Evolutionary conservation across 352 stramenopile genomes (phyloP).

Genomic region (Plasmopara halstedii): DNA sequence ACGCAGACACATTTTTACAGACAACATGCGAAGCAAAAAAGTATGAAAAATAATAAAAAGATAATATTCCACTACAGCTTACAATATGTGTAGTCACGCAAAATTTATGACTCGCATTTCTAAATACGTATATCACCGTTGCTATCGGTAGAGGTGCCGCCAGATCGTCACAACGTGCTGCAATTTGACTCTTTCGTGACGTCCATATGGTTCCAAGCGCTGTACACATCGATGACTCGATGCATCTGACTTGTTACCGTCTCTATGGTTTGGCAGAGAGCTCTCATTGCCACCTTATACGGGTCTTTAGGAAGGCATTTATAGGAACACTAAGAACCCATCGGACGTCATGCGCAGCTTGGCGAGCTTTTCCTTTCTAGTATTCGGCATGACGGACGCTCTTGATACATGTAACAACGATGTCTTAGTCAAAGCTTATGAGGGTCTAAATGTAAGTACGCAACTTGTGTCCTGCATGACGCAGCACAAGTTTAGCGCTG

Average conservation of each 20-base stretch:
- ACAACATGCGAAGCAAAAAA: no score
- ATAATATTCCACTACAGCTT: no score
- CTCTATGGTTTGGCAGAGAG: background rate
- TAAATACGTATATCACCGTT: no score
- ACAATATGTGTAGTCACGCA: no score
- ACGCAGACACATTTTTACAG: no score
- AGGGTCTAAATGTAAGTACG: constrained; percentile 38
- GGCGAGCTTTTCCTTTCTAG: constrained; percentile 13
- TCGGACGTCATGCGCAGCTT: constrained; percentile 11
- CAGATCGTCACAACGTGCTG: constrained; percentile 9
- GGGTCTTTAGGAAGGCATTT: constrained; percentile 22
- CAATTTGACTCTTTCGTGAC: constrained; percentile 6
- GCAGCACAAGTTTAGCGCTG: constrained; percentile 40
- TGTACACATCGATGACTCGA: no score
- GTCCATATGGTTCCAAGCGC: background rate
- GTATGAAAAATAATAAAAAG: no score
- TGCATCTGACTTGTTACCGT: background rate
- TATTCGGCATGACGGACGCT: constrained; percentile 11
- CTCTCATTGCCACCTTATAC: constrained; percentile 31
- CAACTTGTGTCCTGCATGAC: constrained; percentile 44
- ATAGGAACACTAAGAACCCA: constrained; percentile 2
- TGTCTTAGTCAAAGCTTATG: constrained; percentile 38
- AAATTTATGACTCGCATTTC: no score
- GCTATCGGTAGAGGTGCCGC: no score
- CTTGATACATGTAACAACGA: constrained; percentile 33